Evolutionary conservation across 2,329 filamentous ascomycete species (phyloP), one percentile per base, ranked within the genome.

Genomic region (Fusarium burgessii): DNA sequence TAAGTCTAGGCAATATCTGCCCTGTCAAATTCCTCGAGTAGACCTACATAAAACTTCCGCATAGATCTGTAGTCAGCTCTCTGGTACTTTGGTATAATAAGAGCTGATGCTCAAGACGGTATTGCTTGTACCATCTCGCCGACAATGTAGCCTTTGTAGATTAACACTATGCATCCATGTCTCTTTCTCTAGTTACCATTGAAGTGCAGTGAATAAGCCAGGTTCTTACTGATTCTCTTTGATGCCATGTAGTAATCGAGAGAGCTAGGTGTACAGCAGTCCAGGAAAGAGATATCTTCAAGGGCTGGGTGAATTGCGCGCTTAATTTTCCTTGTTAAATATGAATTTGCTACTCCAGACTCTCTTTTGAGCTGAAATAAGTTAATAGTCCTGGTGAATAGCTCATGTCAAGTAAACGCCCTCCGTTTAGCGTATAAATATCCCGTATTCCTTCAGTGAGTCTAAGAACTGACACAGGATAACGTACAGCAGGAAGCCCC

Each of bases 11-110:
- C 10, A 32, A 20, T 14, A 35, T 23, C 8, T 14, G 0, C 18
- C 6, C 46, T 4, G 1, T 13, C 6, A 6, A 35, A 12, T 18
- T 4, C 23, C 15, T 11, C 14, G 8, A 8, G 4, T 11, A 3
- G 18, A 10, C 1, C 23, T 35, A 50, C 1, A 14, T 0, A 50
- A 7, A 12, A 29, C 3, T 20, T 23, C 3, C 18, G 12, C 20
- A 11, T 18, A 13, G 4, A 35, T 35, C 8, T 50, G 6, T 7
- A 1, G 23, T 20, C 23, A 12, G 18, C 15, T 14, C 7, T 35
- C 11, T 35, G 20, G 35, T 17, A 10, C 11, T 7, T 50, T 25
- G 29, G 23, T 33, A 17, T 29, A 3, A n/a, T 35, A 12, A 17
- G 46, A 35, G 15, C 46, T 18, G 11, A 35, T 18, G 29, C 25